Conservation (phyloP, 2,329 filamentous ascomycete species). For the Helicocarpus griseus region DNA sequence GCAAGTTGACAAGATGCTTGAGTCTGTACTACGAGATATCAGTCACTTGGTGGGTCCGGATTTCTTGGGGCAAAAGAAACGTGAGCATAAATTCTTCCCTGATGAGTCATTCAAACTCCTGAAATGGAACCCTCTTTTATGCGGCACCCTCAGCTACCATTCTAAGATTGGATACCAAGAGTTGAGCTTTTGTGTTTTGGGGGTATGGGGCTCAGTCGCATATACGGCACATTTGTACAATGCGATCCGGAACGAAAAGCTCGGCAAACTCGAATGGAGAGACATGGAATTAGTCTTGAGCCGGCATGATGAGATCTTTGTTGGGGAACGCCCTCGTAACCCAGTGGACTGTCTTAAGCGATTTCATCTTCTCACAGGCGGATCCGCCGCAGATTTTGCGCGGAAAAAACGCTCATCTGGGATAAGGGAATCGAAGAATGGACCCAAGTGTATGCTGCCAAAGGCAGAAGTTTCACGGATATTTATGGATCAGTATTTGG, state of each 20-base stretch:
- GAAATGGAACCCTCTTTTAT: conserved; percentile 28
- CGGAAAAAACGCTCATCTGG: conserved; percentile 16
- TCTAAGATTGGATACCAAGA: conserved; percentile 26
- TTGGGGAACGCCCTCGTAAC: conserved; percentile 24
- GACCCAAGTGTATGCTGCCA: conserved; percentile 23
- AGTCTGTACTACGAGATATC: conserved; percentile 14
- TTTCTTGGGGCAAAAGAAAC: conserved; percentile 12
- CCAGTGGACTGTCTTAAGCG: conserved; percentile 27
- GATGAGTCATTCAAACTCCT: conserved; percentile 21
- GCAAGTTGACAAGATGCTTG: conserved; percentile 18
- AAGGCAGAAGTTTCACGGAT: conserved; percentile 25
- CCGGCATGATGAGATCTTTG: conserved; percentile 28
- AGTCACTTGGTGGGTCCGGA: conserved; percentile 17
- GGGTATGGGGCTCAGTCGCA: conserved; percentile 33
- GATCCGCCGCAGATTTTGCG: conserved; percentile 22
- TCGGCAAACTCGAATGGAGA: conserved; percentile 24
- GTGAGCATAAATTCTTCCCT: neutral
- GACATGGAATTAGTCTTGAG: conserved; percentile 32
- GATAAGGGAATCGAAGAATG: conserved; percentile 17
- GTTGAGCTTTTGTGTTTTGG: conserved; percentile 23
- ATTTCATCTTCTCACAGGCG: conserved; percentile 32
- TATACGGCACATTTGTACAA: conserved; percentile 37
- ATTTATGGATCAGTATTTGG: conserved; percentile 28
- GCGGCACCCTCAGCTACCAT: conserved; percentile 30
- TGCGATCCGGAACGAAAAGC: conserved; percentile 23